These are phyloP conservation scores for Leccinum barrowsii DNA, from an alignment of 768 basidiomycete genomes.

Conservation along the genomic window DNA sequence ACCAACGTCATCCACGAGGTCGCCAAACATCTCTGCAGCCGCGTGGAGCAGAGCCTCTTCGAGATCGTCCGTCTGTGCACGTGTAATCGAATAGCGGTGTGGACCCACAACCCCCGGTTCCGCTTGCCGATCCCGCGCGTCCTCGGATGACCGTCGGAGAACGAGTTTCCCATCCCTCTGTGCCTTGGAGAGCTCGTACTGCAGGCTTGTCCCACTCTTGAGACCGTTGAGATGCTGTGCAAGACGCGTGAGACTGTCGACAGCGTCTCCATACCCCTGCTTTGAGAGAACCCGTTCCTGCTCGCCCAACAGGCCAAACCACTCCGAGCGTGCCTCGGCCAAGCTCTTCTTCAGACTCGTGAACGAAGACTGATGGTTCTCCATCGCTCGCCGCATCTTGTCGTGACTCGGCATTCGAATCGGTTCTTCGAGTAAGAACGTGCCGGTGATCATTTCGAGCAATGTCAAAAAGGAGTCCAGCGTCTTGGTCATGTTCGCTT, in stretches of 20 bases:
- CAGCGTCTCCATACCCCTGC: constrained; percentile 79
- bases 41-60: constrained; percentile 37
- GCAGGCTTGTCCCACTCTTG: constrained; percentile 77
- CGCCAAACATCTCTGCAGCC: constrained; percentile 73
- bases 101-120: constrained; percentile 22
- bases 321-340: constrained; percentile 84
- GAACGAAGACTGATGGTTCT: constrained; percentile 85
- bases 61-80: constrained; percentile 41
- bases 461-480: constrained; percentile 88
- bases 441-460: constrained; percentile 72
- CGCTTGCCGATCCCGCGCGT: constrained; percentile 12
- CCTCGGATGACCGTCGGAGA: constrained; percentile 20
- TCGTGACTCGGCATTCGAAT: constrained; percentile 53
- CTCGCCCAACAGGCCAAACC: constrained; percentile 39
- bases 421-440: constrained; percentile 79
- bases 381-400: constrained; percentile 74
- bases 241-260: constrained; percentile 81
- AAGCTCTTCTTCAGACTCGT: constrained; percentile 85
- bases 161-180: constrained; percentile 43
- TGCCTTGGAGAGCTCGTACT: constrained; percentile 76
- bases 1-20: constrained; percentile 74
- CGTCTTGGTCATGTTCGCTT: constrained; percentile 79
- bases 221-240: constrained; percentile 94
- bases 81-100: constrained; percentile 28
- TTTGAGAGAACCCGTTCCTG: constrained; percentile 30